phyloP scores from a whole-genome alignment of 768 basidiomycete genomes.

The Sarcodon sp. region DNA sequence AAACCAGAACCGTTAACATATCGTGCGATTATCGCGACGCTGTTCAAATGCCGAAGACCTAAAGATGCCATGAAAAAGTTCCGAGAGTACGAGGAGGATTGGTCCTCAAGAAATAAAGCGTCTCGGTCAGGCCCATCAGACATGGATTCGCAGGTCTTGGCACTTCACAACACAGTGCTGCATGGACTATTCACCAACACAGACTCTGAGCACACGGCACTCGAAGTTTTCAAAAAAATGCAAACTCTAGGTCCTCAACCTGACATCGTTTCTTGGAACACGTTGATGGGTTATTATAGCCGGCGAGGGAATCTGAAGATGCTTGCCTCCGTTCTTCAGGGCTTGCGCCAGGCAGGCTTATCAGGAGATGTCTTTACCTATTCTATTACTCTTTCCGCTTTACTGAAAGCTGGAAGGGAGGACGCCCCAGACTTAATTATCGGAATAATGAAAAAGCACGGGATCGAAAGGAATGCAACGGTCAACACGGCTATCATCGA shows the following conservation, averaged over 20 bases:
- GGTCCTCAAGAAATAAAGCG: constrained; percentile 11
- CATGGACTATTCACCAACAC: constrained; percentile 42
- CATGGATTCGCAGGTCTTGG: constrained; percentile 11
- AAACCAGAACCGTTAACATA: constrained; percentile 53
- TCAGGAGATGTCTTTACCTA: constrained; percentile 76
- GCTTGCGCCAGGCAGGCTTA: constrained; percentile 40
- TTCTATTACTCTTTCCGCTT: constrained; percentile 71
- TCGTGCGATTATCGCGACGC: constrained; percentile 52
- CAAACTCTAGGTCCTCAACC: constrained; percentile 38
- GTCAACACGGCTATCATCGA: constrained; percentile 75
- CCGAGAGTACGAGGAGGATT: constrained; percentile 27
- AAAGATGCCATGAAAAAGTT: constrained; percentile 43
- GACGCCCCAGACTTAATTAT: constrained; percentile 58
- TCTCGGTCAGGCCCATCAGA: neutral
- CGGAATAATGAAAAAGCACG: constrained; percentile 63
- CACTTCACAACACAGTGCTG: constrained; percentile 66
- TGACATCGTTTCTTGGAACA: constrained; percentile 74
- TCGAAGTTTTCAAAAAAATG: constrained; percentile 26
- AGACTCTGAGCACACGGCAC: constrained; percentile 18
- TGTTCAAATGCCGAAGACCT: constrained; percentile 36
- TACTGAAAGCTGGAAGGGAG: constrained; percentile 53
- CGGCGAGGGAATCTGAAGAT: constrained; percentile 48
- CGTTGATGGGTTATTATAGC: constrained; percentile 56
- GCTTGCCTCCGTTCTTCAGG: constrained; percentile 43
- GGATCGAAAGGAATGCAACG: constrained; percentile 59